Base-by-base conservation (phyloP, 768 basidiomycete species). In the Ephemerocybe angulata region DNA sequence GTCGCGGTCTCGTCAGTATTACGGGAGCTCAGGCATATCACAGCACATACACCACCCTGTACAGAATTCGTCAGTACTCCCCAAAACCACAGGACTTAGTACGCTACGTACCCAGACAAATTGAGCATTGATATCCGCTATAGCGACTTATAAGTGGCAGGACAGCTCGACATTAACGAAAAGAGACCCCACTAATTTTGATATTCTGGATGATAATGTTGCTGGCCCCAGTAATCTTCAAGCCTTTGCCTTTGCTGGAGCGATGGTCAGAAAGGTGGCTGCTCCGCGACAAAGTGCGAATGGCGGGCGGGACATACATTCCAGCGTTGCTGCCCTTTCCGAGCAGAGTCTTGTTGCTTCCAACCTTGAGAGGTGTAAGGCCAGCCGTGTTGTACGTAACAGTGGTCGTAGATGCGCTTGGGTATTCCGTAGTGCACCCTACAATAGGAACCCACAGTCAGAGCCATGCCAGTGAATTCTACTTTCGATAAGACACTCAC, bases 201-300 rank as follows among this genome's bases (percentile, higher is more conserved):
- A 61, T 60, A 42, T 64, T 66, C 55, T 65, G 58, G 29, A 66
- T 66, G 52, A 66, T 66, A 29, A 66, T 64, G 30, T 66, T 66
- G 51, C 54, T 63, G 4, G 60, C 58, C 2, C 63, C 60, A 3
- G 56, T 52, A 7, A 64, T 64, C 33, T 62, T 63, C 41, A 62
- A 37, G 17, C 58, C 58, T 35, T 63, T 61, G 8, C 57, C 60
- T 41, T 27, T 21, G 22, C 56, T 57, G 30, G 5, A 19, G 10
- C 43, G 15, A 19, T 17, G 15, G 11, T n/a, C 28, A 12, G n/a
- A n/a, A n/a, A n/a, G n/a, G n/a, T n/a, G n/a, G n/a, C n/a, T n/a
- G n/a, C n/a, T n/a, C n/a, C 12, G 0, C 21, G 17, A 43, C 13
- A 40, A 19, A 7, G 41, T 28, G 8, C 12, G 15, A 35, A 41